phyloP scores from a whole-genome alignment of 2,329 filamentous ascomycete species.

The Thielaviopsis punctulata region DNA sequence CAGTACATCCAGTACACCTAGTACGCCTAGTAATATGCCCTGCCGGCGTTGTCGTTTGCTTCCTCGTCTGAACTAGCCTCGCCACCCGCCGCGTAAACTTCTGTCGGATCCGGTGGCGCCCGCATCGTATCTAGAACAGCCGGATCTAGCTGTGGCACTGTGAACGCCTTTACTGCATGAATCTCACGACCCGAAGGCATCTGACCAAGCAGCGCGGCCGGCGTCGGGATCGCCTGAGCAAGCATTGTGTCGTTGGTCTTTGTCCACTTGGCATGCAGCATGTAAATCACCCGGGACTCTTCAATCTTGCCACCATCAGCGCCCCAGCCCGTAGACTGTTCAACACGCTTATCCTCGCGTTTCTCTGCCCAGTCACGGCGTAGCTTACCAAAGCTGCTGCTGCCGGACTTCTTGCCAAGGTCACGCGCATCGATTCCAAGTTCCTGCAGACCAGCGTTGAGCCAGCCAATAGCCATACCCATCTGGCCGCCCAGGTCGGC shows the following conservation, averaged over 20 bases:
- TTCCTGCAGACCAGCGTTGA: conserved; percentile 59
- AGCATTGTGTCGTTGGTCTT: conserved; percentile 89
- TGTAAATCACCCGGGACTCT: conserved; percentile 69
- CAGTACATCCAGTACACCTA: neutral
- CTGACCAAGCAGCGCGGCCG: conserved; percentile 52
- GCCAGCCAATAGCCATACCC: conserved; percentile 74
- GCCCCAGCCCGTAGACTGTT: conserved; percentile 59
- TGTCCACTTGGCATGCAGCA: conserved; percentile 76
- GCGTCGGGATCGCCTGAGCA: conserved; percentile 57
- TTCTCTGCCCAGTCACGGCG: conserved; percentile 62
- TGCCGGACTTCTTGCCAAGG: conserved; percentile 25
- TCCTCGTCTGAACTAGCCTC: conserved; percentile 30
- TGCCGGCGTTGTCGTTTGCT: conserved; percentile 2
- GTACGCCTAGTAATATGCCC: conserved; percentile 13
- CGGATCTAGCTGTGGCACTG: conserved; percentile 45
- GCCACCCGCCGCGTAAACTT: conserved; percentile 23
- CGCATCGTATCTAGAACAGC: conserved; percentile 35
- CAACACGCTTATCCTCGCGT: conserved; percentile 62
- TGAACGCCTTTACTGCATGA: conserved; percentile 52
- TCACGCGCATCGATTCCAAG: conserved; percentile 41
- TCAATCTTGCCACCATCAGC: conserved; percentile 71
- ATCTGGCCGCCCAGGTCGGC: conserved; percentile 68
- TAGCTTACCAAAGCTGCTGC: conserved; percentile 33
- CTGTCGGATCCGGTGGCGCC: conserved; percentile 28
- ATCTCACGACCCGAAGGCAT: conserved; percentile 85